Evolutionary conservation across 1,284 basidiomycete species (phyloP).

Genomic region (Xerocomus minutiporus): DNA sequence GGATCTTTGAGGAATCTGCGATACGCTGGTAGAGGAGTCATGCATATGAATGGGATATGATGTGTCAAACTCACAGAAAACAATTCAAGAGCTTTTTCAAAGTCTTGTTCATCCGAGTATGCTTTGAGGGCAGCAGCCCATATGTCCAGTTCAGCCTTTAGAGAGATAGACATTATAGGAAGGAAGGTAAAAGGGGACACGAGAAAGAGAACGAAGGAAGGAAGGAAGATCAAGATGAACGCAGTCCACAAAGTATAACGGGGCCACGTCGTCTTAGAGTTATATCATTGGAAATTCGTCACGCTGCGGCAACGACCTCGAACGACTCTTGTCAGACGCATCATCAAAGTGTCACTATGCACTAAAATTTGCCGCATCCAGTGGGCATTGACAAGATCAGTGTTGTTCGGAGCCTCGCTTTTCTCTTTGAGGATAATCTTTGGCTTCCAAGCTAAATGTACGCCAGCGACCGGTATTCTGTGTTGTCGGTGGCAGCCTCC

Average conservation of each 20-base stretch:
- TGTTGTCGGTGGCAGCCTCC: too few species aligned
- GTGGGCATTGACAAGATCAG: too few species aligned
- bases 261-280: too few species aligned
- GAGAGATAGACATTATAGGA: conserved; percentile 65
- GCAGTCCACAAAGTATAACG: conserved; percentile 20
- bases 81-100: conserved; percentile 64
- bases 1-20: conserved; percentile 81
- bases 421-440: too few species aligned
- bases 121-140: conserved; percentile 82
- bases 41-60: not conserved
- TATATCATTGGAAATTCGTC: not conserved
- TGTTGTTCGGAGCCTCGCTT: too few species aligned
- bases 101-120: conserved; percentile 75
- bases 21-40: conserved; percentile 47
- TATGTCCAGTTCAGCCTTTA: conserved; percentile 82
- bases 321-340: too few species aligned
- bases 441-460: too few species aligned
- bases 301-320: too few species aligned
- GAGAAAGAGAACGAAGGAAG: not conserved
- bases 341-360: too few species aligned
- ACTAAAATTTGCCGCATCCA: too few species aligned
- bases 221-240: conserved; percentile 13
- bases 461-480: too few species aligned
- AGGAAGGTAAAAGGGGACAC: conserved; percentile 5
- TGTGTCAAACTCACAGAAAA: conserved; percentile 55